Base-by-base conservation (phyloP, 2,329 filamentous ascomycete species). In the Teratosphaeriaceae sp. region DNA sequence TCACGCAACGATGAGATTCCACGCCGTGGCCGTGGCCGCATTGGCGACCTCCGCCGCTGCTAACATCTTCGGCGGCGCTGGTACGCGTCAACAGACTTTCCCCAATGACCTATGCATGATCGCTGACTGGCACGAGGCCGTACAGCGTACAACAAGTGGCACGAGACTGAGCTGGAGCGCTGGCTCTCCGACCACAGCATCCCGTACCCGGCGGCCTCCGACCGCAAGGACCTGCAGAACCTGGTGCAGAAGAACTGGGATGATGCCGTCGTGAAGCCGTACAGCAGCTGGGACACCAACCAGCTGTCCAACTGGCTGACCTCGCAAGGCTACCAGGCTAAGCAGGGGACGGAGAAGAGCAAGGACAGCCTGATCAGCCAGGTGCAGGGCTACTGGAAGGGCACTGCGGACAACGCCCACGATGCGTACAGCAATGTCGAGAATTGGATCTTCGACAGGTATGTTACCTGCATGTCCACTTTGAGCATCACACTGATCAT, bases 141-240 rank as follows among this genome's bases (percentile, higher is more conserved):
- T 34, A 38, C 60, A 95, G 90, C 84, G 13, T 97, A 97, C 75
- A 96, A 97, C 71, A 96, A 92, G 66, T 98, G 92, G 92, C 90
- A 97, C 59, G 84, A 97, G 73, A 94, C 87, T 18, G 92, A 98
- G 75, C 80, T 98, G 22, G 90, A 98, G 72, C 80, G 89, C 59
- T 98, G 92, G 92, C 80, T 98, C 38, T 85, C 85, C 22, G 92
- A 98, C 63, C 78, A 97, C 69, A 80, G 89, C 64, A 75, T 98
- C 45, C 88, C 90, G 8, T 88, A 96, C 65, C 88, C 92, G n/a
- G 82, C 80, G 9, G 80, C 89, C 9, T 81, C 90, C 38, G 88
- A 96, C 67, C 88, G 92, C 60, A 94, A 92, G 69, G 88, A 95
- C 54, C 81, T 98, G n/a, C 85, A 95, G 68, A 82, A 82, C 49